A percentile compares a stretch with the other conserved stretches of the same genome.
Conservation (phyloP, 192 early-diverging fungal species). For the Linnemannia hyalina region DNA sequence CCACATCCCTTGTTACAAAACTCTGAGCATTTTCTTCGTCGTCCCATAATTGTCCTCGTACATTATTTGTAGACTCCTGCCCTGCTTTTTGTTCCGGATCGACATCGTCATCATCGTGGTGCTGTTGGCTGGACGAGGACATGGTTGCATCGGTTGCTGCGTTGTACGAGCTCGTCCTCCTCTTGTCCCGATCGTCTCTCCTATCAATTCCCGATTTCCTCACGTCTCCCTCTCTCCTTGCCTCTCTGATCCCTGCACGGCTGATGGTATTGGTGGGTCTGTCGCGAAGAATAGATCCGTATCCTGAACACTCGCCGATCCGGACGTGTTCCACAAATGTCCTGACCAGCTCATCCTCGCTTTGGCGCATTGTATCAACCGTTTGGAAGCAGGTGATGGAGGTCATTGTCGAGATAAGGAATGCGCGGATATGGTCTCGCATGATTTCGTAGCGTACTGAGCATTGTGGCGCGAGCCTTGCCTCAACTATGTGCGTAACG, state of each 20-base stretch:
- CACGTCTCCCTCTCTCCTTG: background rate
- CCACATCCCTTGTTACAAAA: conserved; percentile 5
- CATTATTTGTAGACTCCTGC: background rate
- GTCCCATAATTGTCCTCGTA: background rate
- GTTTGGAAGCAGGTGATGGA: conserved; percentile 22
- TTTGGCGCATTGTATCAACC: background rate
- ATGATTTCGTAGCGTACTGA: conserved; percentile 7
- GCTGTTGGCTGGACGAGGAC: conserved; percentile 1
- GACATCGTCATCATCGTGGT: background rate
- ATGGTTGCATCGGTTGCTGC: background rate
- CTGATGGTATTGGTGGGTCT: background rate
- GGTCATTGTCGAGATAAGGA: background rate
- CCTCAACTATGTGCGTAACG: conserved; percentile 21
- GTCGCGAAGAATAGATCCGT: background rate
- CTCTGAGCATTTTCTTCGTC: background rate
- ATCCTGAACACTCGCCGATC: conserved; percentile 33
- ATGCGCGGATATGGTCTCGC: conserved; percentile 13
- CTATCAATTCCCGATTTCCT: too few species aligned
- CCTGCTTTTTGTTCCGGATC: too few species aligned
- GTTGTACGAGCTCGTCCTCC: background rate
- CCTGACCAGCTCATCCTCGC: conserved; percentile 12
- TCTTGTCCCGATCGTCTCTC: background rate
- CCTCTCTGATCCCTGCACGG: background rate
- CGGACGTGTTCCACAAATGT: conserved; percentile 27
- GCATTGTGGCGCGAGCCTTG: conserved; percentile 20